Evolutionary conservation across 768 basidiomycete species (phyloP), one percentile per base, ranked within the genome.

Genomic region (Amanita rimosa): DNA sequence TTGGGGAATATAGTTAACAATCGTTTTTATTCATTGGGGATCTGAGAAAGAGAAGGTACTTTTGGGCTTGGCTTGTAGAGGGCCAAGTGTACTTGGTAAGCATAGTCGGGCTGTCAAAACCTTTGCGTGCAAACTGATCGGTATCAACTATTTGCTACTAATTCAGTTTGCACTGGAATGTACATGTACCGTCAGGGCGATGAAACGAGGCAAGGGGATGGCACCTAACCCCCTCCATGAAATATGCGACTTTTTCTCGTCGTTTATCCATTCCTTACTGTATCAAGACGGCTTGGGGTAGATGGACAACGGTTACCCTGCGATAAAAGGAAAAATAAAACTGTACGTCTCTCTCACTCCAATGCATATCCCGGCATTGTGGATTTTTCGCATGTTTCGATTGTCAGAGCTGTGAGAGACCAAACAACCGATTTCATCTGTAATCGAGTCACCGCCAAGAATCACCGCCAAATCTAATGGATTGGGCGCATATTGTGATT

Each of bases 151-250:
- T 13, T 10, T 8, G n/a, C n/a, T 3, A 31, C 27, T 21, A 35
- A 37, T 43, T 14, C 22, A 49, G 48, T 49, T 27, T 41, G 48
- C 57, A 82, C 83, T 4, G 84, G 85, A 8, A 87, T 85, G 56
- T 85, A 83, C 9, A 87, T 85, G 56, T 85, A 83, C 57, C 69
- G 83, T 2, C 16, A 63, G 3, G 81, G 79, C 2, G 78, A 81
- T 54, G 84, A 85, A 59, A 46, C 38, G 4, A 64, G 62, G 48
- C 46, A 53, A 13, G 70, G 67, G 0, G 53, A n/a, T 62, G 2
- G 53, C 57, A 5, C 66, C n/a, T n/a, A n/a, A n/a, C n/a, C n/a
- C 72, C 24, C 79, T 79, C 3, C 75, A 82, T 58, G 73, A 75
- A 53, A 62, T 79, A 3, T 72, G 58, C 46, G 73, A 73, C 24